A percentile compares a stretch with the other conserved stretches of the same genome.
Conservation (phyloP, 2,329 filamentous ascomycete genomes). For the Cladosporium sphaerospermum region DNA sequence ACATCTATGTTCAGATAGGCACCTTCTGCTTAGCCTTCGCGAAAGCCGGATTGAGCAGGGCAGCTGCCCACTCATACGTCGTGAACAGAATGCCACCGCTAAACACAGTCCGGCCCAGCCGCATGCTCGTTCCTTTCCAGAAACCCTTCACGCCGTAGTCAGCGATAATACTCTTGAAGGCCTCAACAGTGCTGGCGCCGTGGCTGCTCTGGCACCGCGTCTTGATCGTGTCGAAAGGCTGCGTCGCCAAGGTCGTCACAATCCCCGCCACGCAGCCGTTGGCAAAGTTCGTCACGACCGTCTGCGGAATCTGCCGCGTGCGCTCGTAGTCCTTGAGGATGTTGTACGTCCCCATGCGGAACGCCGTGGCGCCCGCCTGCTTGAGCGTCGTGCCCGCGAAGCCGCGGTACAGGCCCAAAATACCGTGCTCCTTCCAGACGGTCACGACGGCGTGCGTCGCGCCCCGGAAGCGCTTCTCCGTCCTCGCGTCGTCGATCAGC, state of each 20-base stretch:
- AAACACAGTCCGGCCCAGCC: constrained; percentile 56
- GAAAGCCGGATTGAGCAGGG: constrained; percentile 39
- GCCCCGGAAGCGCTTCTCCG: constrained; percentile 43
- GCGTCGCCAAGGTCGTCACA: constrained; percentile 54
- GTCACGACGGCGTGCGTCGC: constrained; percentile 46
- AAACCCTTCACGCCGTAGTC: constrained; percentile 56
- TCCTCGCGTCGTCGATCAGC: constrained; percentile 55
- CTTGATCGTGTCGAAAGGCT: constrained; percentile 60
- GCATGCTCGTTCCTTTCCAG: constrained; percentile 64
- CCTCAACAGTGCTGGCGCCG: constrained; percentile 52
- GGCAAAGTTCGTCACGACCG: constrained; percentile 51
- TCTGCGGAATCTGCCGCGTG: constrained; percentile 43
- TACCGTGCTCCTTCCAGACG: constrained; percentile 48
- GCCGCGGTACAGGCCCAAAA: constrained; percentile 52
- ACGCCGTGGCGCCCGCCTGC: constrained; percentile 56
- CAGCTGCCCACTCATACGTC: constrained; percentile 53
- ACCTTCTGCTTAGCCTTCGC: constrained; percentile 6
- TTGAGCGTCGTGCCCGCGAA: constrained; percentile 57
- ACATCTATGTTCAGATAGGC: no score
- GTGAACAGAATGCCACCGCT: constrained; percentile 63
- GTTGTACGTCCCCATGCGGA: constrained; percentile 57
- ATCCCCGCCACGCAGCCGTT: constrained; percentile 57
- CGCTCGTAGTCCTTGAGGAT: constrained; percentile 56
- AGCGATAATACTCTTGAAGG: constrained; percentile 47
- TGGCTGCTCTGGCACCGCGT: constrained; percentile 55